Evolutionary conservation across 176 grass and related monocot species (phyloP).

Genomic region (Miscanthus lutarioriparius): DNA sequence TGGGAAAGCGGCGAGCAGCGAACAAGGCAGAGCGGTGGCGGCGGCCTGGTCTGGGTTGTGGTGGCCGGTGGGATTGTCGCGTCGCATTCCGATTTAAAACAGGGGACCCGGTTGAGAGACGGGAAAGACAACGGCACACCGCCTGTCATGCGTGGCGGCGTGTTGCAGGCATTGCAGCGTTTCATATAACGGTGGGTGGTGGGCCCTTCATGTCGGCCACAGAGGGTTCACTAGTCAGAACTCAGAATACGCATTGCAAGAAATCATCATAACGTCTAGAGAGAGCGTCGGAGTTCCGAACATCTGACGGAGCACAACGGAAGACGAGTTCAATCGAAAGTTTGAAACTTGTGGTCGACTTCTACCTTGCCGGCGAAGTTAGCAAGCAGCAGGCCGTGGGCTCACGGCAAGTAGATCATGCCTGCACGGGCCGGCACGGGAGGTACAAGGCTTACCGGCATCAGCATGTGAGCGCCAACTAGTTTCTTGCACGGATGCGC

Average conservation of each 20-base stretch:
- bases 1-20: neutral
- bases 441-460: neutral
- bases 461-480: neutral
- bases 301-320: neutral
- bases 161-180: neutral
- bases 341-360: neutral
- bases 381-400: neutral
- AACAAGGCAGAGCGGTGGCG: neutral
- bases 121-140: neutral
- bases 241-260: neutral
- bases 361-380: slow-evolving; percentile 28
- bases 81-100: slow-evolving; percentile 8
- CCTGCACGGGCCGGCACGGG: neutral
- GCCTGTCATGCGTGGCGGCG: neutral
- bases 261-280: neutral
- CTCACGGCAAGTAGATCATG: slow-evolving; percentile 32
- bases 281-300: neutral
- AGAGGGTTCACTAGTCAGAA: neutral
- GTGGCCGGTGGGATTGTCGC: neutral
- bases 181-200: neutral
- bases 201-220: neutral
- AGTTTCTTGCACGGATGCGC: slow-evolving; percentile 23
- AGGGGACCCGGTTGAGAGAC: neutral
- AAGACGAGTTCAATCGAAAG: neutral
- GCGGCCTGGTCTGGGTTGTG: neutral